Base-by-base conservation (phyloP, 2,329 filamentous ascomycete genomes). In the Metarhizium sp. region DNA sequence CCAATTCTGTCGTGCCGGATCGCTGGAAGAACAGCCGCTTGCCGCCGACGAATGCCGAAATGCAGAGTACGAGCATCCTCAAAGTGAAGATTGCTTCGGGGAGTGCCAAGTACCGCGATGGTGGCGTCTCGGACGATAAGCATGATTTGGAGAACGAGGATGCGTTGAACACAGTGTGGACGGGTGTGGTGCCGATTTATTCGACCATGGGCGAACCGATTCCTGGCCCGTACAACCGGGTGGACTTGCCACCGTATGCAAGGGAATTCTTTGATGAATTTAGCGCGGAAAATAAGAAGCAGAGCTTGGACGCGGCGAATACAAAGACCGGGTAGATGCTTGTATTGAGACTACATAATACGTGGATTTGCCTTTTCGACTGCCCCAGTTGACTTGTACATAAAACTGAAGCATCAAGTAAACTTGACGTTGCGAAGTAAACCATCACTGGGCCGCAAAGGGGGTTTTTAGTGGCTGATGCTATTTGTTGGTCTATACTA, bases 11-110 rank as follows among this genome's bases (percentile, higher is more conserved):
- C 13, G 78, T 92, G 2, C 77, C 83, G 0, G 75, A 77, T 13
- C 82, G 90, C 5, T 95, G 88, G 84, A 74, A 77, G 18, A 76
- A 87, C 64, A 81, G 82, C 16, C 81, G 90, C 4, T 73, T 84
- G 6, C 88, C 89, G 4, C 88, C 89, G 1, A 87, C 84, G 48
- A 76, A 76, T 50, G 82, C 84, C 11, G 90, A 95, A 75, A 80
- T 94, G 76, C 81, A 83, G 57, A 84, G 81, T 57, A 95, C 90
- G 0, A 80, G 81, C 47, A 83, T 95, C 45, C 71, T 95, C 55
- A 83, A 78, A 59, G 82, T 95, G 11, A 76, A 71, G 50, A 80
- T 95, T 57, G 76, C 79, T 16, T 82, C 81, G 51, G 90, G 87
- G 4, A 91, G 86, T 64, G 88, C 85, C 32, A 95, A 95, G 77